Conservation (phyloP, 2,329 filamentous ascomycete genomes). For the Coniosporium tulheliwenetii region DNA sequence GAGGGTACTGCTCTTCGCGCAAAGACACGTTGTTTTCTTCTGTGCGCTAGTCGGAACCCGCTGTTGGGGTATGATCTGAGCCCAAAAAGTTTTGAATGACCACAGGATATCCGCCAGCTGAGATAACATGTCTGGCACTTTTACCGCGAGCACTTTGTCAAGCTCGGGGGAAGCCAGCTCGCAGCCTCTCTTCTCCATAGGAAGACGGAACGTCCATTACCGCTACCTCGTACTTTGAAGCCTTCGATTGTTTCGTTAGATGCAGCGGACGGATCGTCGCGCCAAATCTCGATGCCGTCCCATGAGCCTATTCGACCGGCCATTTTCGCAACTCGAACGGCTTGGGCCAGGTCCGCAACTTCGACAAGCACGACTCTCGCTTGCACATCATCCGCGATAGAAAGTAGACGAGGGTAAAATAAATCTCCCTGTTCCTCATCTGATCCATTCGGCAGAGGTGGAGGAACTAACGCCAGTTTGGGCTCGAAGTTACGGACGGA, state of each 20-base stretch:
- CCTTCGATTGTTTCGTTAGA: not conserved
- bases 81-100: no score
- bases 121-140: no score
- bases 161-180: conserved; percentile 9
- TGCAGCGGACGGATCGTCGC: conserved; percentile 43
- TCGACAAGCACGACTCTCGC: conserved; percentile 51
- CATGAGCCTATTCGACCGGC: conserved; percentile 19
- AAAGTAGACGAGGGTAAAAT: conserved; percentile 54
- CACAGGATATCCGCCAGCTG: no score
- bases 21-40: no score
- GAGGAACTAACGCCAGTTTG: conserved; percentile 57
- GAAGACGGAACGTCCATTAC: conserved; percentile 27
- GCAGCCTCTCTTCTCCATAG: conserved; percentile 20
- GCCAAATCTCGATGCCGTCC: conserved; percentile 49
- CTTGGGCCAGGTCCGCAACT: conserved; percentile 55
- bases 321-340: conserved; percentile 42
- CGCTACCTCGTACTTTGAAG: conserved; percentile 19
- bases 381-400: conserved; percentile 32
- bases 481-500: conserved; percentile 78
- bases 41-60: no score
- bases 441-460: conserved; percentile 10
- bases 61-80: no score
- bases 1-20: no score
- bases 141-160: not conserved
- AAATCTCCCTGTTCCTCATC: conserved; percentile 27